Evolutionary conservation across 2,329 filamentous ascomycete genomes (phyloP).

Genomic region (Emmonsiellopsis sp.): DNA sequence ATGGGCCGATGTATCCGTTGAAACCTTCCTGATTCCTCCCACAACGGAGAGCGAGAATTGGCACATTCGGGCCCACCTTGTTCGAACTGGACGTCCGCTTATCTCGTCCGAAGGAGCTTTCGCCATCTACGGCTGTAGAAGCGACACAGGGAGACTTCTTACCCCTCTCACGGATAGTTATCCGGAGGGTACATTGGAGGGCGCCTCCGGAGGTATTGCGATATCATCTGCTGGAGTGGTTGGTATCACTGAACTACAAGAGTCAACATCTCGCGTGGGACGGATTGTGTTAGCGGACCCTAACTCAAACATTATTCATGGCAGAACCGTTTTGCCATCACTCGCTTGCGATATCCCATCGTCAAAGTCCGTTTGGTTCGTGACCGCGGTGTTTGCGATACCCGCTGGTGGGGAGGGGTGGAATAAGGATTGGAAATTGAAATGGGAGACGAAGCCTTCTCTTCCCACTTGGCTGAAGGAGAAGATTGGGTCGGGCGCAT

Average conservation of each 20-base stretch:
- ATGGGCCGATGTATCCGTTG: constrained; percentile 57
- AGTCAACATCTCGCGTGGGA: constrained; percentile 40
- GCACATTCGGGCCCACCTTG: constrained; percentile 58
- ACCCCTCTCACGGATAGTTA: constrained; percentile 26
- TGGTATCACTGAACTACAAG: constrained; percentile 39
- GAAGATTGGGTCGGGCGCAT: constrained; percentile 33
- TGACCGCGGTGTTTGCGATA: constrained; percentile 62
- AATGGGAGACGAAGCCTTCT: constrained; percentile 50
- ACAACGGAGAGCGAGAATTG: constrained; percentile 51
- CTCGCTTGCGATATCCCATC: constrained; percentile 52
- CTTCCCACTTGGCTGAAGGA: constrained; percentile 52
- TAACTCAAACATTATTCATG: constrained; percentile 67
- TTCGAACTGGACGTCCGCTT: constrained; percentile 51
- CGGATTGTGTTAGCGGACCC: constrained; percentile 66
- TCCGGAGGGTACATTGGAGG: constrained; percentile 34
- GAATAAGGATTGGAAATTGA: constrained; percentile 45
- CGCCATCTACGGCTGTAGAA: constrained; percentile 54
- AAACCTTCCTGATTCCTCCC: constrained; percentile 57
- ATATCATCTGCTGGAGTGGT: constrained; percentile 42
- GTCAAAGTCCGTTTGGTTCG: constrained; percentile 55
- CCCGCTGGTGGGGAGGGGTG: constrained; percentile 47
- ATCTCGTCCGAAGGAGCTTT: constrained; percentile 68
- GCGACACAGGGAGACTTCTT: constrained; percentile 50
- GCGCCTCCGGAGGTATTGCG: constrained; percentile 27
- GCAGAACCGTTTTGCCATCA: constrained; percentile 61